Evolutionary conservation across 352 stramenopile species (phyloP).

Genomic region (Phytophthora litchii): DNA sequence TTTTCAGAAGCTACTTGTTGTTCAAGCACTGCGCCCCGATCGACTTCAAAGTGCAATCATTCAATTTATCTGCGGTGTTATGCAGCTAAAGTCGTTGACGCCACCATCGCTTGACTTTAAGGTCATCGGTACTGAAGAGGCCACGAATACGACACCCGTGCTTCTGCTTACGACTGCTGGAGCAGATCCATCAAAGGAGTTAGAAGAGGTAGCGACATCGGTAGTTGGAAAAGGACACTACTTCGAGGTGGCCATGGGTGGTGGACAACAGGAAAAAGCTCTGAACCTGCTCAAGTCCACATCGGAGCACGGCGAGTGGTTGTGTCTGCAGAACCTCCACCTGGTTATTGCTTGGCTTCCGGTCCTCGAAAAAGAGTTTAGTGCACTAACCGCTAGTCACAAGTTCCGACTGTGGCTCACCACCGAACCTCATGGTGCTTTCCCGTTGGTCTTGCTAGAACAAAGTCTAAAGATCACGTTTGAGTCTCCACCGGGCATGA

Average conservation of each 20-base stretch:
- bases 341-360: conserved; percentile 94
- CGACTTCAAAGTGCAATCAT: conserved; percentile 90
- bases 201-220: conserved; percentile 90
- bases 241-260: conserved; percentile 95
- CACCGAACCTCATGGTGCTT: conserved; percentile 91
- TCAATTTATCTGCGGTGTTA: conserved; percentile 88
- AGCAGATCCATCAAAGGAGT: conserved; percentile 93
- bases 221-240: conserved; percentile 91
- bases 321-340: conserved; percentile 97
- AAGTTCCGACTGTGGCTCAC: conserved; percentile 96
- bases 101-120: conserved; percentile 85
- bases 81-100: conserved; percentile 88
- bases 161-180: conserved; percentile 93
- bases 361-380: conserved; percentile 92
- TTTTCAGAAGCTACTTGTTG: conserved; percentile 94
- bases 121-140: conserved; percentile 66
- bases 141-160: conserved; percentile 80
- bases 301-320: conserved; percentile 89
- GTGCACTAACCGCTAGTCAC: conserved; percentile 60
- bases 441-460: conserved; percentile 92
- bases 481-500: conserved; percentile 94
- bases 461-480: conserved; percentile 95
- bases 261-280: conserved; percentile 93
- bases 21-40: conserved; percentile 92
- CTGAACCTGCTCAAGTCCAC: conserved; percentile 80